Percentiles rank a stretch among this genome's conserved stretches.
These are phyloP conservation scores for Barbatosphaeria neglecta DNA, from an alignment of 495 filamentous ascomycete genomes.

Conservation along the genomic window DNA sequence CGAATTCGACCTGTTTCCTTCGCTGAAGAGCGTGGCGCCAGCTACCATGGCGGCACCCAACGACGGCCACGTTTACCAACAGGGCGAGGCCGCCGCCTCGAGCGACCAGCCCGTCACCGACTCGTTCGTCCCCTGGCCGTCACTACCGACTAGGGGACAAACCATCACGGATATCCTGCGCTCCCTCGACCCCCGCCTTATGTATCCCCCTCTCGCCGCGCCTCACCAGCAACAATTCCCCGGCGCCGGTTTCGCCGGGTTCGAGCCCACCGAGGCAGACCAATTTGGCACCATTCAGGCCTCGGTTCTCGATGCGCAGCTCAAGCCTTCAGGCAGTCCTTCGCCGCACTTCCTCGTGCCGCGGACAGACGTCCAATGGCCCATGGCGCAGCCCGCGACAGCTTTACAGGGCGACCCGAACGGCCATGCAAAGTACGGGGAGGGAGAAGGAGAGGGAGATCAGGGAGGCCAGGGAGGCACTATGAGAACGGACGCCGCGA, in stretches of 20 bases:
- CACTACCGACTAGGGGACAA: constrained; percentile 17
- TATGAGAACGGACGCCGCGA: background rate
- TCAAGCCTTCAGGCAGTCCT: background rate
- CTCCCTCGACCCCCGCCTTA: constrained; percentile 3
- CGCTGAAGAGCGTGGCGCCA: constrained; percentile 12
- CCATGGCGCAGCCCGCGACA: background rate
- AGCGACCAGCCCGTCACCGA: background rate
- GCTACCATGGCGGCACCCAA: constrained; percentile 3
- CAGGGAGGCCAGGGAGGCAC: too few relatives aligned
- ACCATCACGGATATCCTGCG: constrained; percentile 13
- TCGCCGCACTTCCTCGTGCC: background rate
- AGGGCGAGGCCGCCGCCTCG: background rate
- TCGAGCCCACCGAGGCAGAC: background rate
- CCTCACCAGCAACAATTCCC: background rate
- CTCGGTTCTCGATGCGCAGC: background rate
- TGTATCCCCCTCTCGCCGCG: too few relatives aligned
- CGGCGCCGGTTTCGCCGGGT: background rate
- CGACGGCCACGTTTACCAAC: constrained; percentile 2
- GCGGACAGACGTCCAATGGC: background rate
- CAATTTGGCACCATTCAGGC: background rate
- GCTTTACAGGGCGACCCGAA: background rate
- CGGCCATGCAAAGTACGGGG: background rate
- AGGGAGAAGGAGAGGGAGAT: too few relatives aligned
- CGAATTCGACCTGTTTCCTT: constrained; percentile 7
- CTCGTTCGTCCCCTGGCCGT: constrained; percentile 20